phyloP scores from a whole-genome alignment of 257 asterid species.

The Perilla frutescens region DNA sequence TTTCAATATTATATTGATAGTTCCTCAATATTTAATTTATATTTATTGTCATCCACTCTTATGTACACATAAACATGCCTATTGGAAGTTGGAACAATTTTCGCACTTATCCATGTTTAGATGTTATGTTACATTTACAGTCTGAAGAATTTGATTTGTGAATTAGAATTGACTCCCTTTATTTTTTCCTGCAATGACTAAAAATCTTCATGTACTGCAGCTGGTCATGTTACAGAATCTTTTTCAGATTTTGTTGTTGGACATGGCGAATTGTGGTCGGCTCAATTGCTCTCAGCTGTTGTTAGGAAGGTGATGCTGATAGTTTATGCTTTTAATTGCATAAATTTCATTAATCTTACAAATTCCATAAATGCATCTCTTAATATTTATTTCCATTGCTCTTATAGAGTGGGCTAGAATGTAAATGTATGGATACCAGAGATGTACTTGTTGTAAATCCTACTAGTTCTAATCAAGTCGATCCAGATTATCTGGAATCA shows the following conservation, averaged over 20 bases:
- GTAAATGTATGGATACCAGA: slow-evolving; percentile 92
- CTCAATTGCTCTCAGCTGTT: slow-evolving; percentile 76
- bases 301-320: slow-evolving; percentile 69
- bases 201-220: slow-evolving; percentile 57
- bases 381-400: slow-evolving; percentile 10
- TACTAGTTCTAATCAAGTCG: slow-evolving; percentile 78
- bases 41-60: no score
- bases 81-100: no score
- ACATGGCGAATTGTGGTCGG: slow-evolving; percentile 96
- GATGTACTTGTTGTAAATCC: slow-evolving; percentile 91
- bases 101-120: no score
- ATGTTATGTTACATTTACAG: no score
- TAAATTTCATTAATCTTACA: slow-evolving; percentile 22
- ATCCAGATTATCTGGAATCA: slow-evolving; percentile 88
- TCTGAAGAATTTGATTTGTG: not conserved
- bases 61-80: no score
- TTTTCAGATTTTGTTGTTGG: slow-evolving; percentile 96
- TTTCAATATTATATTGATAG: no score
- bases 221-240: slow-evolving; percentile 94
- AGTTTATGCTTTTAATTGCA: slow-evolving; percentile 27
- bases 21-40: no score
- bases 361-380: not conserved
- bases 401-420: slow-evolving; percentile 68
- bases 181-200: slow-evolving; percentile 13
- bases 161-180: slow-evolving; percentile 1